Base-by-base conservation (phyloP, 2,329 filamentous ascomycete genomes). In the Colletotrichum endophyticum region DNA sequence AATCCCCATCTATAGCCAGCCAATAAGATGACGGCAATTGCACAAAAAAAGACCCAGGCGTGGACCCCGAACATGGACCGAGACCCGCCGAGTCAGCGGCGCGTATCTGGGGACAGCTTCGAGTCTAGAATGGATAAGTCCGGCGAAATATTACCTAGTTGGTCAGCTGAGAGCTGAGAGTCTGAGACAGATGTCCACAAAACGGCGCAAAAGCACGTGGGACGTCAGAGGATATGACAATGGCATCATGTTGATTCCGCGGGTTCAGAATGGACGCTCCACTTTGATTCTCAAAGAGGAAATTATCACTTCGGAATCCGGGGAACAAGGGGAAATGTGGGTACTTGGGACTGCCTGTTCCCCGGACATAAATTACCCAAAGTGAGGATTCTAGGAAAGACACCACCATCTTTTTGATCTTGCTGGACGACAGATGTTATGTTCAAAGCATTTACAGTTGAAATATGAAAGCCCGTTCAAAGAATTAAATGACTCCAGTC, bases 191-290 rank as follows among this genome's bases (percentile, higher is more conserved):
- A 34, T 39, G 32, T 44, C 66, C 30, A n/a, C 53, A 39, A 25
- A 59, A 59, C 6, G n/a, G 22, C 15, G 39, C 13, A 32, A 66
- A 57, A 36, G n/a, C 16, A 15, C 11, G 49, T 34, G 70, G 61
- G 22, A 59, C 44, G 7, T 36, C 56, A 22, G 28, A 22, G 39
- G 39, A 59, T 27, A 16, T 30, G n/a, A 13, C 66, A 70, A 70
- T 73, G 53, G 71, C 71, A 70, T 73, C 66, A 73, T 73, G 16
- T 13, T 63, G 56, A 70, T 63, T 30, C 71, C 71, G 71, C 71
- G 71, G 71, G 30, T 30, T 73, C 15, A 15, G 39, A n/a, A 28
- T 7, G 22, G 22, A 15, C 15, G n/a, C 27, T 9, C 71, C 32
- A 36, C 56, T 32, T n/a, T 53, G 34, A 5, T 22, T 28, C 70